A percentile compares a stretch with the other conserved stretches of the same genome.
Conservation (phyloP, 2,329 filamentous ascomycete genomes). For the Cordyceps sp. region DNA sequence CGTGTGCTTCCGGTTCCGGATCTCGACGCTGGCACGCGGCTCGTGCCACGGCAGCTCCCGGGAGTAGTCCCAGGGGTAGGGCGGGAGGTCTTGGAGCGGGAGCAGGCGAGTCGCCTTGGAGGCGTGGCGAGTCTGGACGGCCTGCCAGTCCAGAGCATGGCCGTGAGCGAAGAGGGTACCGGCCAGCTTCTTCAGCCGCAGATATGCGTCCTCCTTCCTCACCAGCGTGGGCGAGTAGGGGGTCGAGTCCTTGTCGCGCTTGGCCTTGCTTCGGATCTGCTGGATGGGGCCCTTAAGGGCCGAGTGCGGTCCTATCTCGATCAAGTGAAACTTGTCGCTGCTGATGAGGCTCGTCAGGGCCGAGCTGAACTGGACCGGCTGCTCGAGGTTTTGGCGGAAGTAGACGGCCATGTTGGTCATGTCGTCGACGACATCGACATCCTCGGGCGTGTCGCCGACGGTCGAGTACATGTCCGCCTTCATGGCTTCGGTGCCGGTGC, state of each 20-base stretch:
- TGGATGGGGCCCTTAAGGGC: conserved; percentile 29
- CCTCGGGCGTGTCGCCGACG: not conserved
- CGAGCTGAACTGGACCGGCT: conserved; percentile 16
- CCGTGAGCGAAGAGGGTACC: conserved; percentile 20
- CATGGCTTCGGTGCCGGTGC: not conserved
- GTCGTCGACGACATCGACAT: not conserved
- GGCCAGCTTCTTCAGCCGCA: conserved; percentile 15
- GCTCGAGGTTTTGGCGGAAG: conserved; percentile 20
- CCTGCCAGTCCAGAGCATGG: conserved; percentile 8
- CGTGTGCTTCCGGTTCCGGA: conserved; percentile 19
- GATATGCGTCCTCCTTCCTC: conserved; percentile 23
- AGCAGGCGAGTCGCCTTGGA: not conserved
- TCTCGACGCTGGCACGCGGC: conserved; percentile 11
- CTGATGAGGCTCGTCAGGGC: conserved; percentile 8
- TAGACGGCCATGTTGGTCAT: conserved; percentile 8
- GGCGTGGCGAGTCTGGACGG: conserved; percentile 2
- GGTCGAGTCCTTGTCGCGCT: conserved; percentile 13
- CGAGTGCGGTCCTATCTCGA: conserved; percentile 32
- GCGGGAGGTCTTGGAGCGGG: conserved; percentile 10
- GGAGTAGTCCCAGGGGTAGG: conserved; percentile 16
- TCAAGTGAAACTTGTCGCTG: conserved; percentile 8
- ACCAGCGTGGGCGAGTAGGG: conserved; percentile 23
- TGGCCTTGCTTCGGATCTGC: conserved; percentile 26
- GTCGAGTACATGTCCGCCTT: not conserved
- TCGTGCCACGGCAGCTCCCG: conserved; percentile 10